phyloP scores from a whole-genome alignment of 345 rosid species.

The Eucalyptus camaldulensis region DNA sequence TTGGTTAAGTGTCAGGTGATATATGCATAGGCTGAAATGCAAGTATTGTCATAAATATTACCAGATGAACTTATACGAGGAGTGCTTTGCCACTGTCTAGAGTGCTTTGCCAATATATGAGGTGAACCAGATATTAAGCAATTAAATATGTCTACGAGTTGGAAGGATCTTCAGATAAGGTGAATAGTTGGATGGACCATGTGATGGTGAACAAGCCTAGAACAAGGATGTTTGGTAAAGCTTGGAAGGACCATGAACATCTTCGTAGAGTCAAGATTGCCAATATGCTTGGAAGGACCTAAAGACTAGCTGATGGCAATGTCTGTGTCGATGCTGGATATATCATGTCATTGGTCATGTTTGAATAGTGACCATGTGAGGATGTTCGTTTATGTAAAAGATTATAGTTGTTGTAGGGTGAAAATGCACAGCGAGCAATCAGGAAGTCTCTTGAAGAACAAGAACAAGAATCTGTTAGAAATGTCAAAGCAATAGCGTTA shows the following conservation, averaged over 20 bases:
- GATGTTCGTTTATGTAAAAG: accelerated
- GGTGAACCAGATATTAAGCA: background rate
- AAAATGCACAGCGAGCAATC: accelerated
- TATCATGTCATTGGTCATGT: too few relatives aligned
- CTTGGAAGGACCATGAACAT: background rate
- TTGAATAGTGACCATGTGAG: too few relatives aligned
- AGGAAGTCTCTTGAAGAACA: too few relatives aligned
- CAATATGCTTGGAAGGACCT: background rate
- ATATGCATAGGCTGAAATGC: too few relatives aligned
- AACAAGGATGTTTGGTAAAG: accelerated
- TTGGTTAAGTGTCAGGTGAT: too few relatives aligned
- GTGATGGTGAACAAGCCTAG: background rate
- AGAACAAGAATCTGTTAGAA: accelerated
- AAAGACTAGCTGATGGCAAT: too few relatives aligned
- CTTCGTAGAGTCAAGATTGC: background rate
- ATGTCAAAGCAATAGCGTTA: too few relatives aligned
- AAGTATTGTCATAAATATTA: too few relatives aligned
- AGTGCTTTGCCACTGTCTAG: accelerated
- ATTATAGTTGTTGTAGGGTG: too few relatives aligned
- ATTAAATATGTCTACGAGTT: background rate
- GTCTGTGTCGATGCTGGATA: too few relatives aligned
- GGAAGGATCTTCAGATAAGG: background rate
- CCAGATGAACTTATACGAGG: too few relatives aligned
- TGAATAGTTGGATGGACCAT: background rate
- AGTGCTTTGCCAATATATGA: background rate